A percentile compares a stretch with the other conserved stretches of the same genome.
Evolutionary conservation across 306 rosid species (phyloP).

Genomic region (Pachyrhizus erosus): DNA sequence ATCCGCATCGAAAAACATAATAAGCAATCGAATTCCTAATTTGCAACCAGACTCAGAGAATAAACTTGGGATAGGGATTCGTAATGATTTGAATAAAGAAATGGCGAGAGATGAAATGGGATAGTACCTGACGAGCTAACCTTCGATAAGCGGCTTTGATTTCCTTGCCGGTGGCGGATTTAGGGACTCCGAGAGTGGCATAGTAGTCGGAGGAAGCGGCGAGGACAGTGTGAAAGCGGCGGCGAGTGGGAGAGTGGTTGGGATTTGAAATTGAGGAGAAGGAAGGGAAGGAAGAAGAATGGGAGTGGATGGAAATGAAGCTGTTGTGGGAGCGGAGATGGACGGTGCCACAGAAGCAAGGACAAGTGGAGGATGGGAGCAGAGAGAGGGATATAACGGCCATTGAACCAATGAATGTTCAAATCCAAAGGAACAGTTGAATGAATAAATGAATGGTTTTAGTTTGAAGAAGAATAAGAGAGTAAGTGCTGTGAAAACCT

Average conservation of each 20-base stretch:
- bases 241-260: constrained; percentile 43
- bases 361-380: constrained; percentile 47
- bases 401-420: constrained; percentile 48
- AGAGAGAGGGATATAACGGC: constrained; percentile 66
- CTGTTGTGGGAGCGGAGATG: constrained; percentile 55
- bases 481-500: background rate
- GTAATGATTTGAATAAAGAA: background rate
- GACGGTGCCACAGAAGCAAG: constrained; percentile 55
- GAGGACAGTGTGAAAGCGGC: constrained; percentile 57
- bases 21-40: background rate
- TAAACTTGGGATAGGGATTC: constrained; percentile 9
- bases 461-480: background rate
- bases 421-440: background rate
- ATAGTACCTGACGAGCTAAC: constrained; percentile 92
- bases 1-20: background rate
- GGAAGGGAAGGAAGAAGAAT: constrained; percentile 43
- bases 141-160: constrained; percentile 94
- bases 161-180: constrained; percentile 82
- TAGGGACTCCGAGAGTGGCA: constrained; percentile 82
- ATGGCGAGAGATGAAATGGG: background rate
- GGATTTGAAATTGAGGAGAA: constrained; percentile 29
- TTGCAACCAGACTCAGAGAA: background rate
- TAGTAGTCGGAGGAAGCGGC: constrained; percentile 88
- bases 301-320: constrained; percentile 51
- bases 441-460: background rate